A percentile compares a stretch with the other conserved stretches of the same genome.
These are phyloP conservation scores for Fusarium mundagurra DNA, from an alignment of 2,329 filamentous ascomycete species.

Conservation along the genomic window DNA sequence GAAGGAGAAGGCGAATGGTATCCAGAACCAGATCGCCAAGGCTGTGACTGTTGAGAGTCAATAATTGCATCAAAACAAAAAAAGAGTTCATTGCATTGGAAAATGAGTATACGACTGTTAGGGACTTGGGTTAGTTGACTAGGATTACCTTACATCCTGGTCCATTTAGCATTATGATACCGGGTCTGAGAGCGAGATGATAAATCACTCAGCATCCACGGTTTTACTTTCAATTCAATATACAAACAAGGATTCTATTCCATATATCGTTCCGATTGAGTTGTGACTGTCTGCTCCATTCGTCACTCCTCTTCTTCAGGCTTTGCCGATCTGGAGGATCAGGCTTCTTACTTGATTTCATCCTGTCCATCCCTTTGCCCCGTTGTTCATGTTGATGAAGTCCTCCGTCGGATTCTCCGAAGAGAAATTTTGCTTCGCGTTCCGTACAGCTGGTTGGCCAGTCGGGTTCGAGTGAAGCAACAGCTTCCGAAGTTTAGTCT, in stretches of 20 bases:
- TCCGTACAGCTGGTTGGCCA: too few relatives aligned
- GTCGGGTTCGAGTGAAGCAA: constrained; percentile 45
- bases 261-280: accelerated
- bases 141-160: neutral
- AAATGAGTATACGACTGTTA: constrained; percentile 4
- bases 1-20: constrained; percentile 23
- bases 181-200: constrained; percentile 32
- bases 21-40: constrained; percentile 20
- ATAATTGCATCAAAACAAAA: neutral
- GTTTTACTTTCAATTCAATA: constrained; percentile 23
- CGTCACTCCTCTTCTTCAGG: neutral
- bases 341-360: accelerated
- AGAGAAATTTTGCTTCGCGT: too few relatives aligned
- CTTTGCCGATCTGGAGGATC: too few relatives aligned
- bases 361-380: neutral
- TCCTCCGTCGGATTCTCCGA: neutral
- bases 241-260: constrained; percentile 11
- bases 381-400: neutral
- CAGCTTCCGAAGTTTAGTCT: constrained; percentile 48
- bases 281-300: neutral
- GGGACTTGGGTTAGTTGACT: neutral
- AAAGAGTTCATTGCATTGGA: neutral
- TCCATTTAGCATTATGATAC: constrained; percentile 16
- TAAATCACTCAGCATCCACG: constrained; percentile 34
- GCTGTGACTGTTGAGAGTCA: constrained; percentile 20